Conservation (phyloP, 352 stramenopile genomes). For the Pythium dissimile region DNA sequence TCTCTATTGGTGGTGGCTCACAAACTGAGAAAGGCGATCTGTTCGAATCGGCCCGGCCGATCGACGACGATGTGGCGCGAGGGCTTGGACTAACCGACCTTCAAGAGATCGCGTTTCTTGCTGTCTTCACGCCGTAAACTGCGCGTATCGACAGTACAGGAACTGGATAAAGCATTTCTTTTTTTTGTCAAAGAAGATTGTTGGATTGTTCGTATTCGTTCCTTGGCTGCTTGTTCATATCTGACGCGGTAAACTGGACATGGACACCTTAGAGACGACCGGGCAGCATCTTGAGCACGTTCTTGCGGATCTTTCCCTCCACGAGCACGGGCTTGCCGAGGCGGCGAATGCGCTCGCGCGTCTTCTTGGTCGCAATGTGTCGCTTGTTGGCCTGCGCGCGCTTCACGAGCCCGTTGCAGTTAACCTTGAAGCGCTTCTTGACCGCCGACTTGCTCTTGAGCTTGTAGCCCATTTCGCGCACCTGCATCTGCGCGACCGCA, state of each 20-base stretch:
- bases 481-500: slow-evolving; percentile 43
- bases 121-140: slow-evolving; percentile 9
- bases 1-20: not conserved
- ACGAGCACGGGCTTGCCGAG: slow-evolving; percentile 72
- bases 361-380: slow-evolving; percentile 86
- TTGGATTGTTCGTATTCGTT: not conserved
- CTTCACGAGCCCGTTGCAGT: slow-evolving; percentile 77
- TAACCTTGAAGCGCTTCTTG: slow-evolving; percentile 85
- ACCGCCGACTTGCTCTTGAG: slow-evolving; percentile 79
- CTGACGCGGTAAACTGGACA: too few species aligned
- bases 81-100: slow-evolving; percentile 9
- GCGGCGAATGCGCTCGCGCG: slow-evolving; percentile 67
- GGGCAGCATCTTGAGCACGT: slow-evolving; percentile 68
- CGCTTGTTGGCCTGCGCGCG: slow-evolving; percentile 78
- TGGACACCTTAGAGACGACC: slow-evolving; percentile 8
- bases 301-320: slow-evolving; percentile 78
- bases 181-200: too few species aligned
- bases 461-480: slow-evolving; percentile 76
- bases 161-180: not conserved
- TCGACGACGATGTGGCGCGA: too few species aligned
- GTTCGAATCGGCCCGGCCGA: not conserved
- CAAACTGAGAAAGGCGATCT: not conserved
- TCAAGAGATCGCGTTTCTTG: slow-evolving; percentile 5
- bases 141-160: not conserved
- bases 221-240: not conserved